These are phyloP conservation scores for Phanerochaete sordida DNA, from an alignment of 768 basidiomycete genomes.

Conservation along the genomic window DNA sequence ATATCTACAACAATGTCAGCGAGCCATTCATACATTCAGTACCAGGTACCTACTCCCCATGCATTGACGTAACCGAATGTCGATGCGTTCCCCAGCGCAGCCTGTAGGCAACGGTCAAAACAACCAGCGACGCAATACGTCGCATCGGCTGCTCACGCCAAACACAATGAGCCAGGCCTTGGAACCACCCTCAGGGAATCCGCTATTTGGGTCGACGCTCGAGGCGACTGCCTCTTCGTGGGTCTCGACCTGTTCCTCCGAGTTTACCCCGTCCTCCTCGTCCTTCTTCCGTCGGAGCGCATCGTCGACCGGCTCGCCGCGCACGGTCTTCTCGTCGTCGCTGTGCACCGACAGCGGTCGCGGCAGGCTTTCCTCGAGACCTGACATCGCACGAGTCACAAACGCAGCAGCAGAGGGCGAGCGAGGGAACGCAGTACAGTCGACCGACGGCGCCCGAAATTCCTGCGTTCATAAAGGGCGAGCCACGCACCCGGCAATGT, in stretches of 20 bases:
- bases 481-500: too few species aligned
- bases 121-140: neutral
- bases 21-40: neutral
- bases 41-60: slow-evolving; percentile 55
- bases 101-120: slow-evolving; percentile 1
- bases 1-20: slow-evolving; percentile 41
- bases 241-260: neutral
- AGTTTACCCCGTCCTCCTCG: neutral
- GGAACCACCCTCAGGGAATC: slow-evolving; percentile 5
- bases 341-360: neutral
- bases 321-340: slow-evolving; percentile 3
- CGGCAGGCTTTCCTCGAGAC: too few species aligned
- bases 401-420: neutral
- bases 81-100: slow-evolving; percentile 36
- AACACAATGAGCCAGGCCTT: slow-evolving; percentile 6
- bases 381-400: too few species aligned
- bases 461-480: too few species aligned
- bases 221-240: neutral
- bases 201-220: neutral
- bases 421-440: too few species aligned
- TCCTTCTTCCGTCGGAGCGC: neutral
- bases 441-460: too few species aligned
- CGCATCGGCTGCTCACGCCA: neutral
- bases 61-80: slow-evolving; percentile 71
- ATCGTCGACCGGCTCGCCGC: neutral